phyloP scores from a whole-genome alignment of 805 yeast genomes.

The Metschnikowia similis region DNA sequence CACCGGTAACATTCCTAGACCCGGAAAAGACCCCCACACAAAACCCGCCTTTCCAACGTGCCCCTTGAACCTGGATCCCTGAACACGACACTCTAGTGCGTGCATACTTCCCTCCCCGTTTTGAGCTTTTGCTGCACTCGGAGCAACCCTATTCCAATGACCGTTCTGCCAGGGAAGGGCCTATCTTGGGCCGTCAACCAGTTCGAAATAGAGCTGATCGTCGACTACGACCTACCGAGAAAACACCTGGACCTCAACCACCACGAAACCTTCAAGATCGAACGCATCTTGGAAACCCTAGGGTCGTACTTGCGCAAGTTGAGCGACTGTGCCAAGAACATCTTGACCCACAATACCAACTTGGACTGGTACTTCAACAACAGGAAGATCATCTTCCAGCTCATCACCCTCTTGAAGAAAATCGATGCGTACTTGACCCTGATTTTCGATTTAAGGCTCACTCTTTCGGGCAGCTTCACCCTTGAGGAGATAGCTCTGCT shows the following conservation, averaged over 20 bases:
- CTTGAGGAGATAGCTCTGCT: conserved; percentile 1
- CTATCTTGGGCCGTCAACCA: conserved; percentile 4
- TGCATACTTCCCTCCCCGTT: too few relatives aligned
- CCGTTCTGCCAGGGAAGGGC: conserved; percentile 1
- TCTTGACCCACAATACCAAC: neutral
- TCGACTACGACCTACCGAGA: conserved; percentile 1
- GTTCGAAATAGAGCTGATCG: conserved; percentile 1
- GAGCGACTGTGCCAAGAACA: neutral
- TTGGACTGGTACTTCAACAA: conserved; percentile 2
- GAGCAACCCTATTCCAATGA: neutral
- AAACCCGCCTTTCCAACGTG: neutral
- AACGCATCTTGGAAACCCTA: neutral
- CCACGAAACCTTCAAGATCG: conserved; percentile 23
- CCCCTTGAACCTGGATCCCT: neutral
- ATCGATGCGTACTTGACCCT: conserved; percentile 1
- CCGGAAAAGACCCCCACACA: neutral
- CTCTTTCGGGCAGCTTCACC: neutral
- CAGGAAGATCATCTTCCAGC: conserved; percentile 1
- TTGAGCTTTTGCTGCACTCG: neutral
- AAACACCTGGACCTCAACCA: neutral
- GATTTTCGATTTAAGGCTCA: neutral
- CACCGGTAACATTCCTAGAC: neutral
- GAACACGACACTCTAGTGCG: too few relatives aligned
- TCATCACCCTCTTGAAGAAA: conserved; percentile 1
- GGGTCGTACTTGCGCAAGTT: conserved; percentile 1